phyloP scores from a whole-genome alignment of 108 stramenopile genomes.

The Cylindrotheca closterium region DNA sequence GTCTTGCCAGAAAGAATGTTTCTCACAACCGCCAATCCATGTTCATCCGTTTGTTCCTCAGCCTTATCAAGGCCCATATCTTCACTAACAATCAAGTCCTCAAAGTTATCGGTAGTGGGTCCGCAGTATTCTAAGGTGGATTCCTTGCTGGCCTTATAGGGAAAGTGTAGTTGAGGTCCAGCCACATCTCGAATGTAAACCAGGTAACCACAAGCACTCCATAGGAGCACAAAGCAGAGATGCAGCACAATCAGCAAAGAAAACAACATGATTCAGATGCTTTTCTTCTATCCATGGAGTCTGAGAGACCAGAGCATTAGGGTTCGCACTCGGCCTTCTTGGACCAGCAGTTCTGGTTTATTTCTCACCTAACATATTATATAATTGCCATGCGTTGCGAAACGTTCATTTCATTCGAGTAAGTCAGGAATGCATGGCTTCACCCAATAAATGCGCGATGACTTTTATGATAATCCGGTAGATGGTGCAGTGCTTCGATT shows the following conservation, averaged over 20 bases:
- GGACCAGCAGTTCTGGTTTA: no score
- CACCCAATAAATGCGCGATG: no score
- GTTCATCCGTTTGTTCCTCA: not conserved
- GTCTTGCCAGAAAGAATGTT: not conserved
- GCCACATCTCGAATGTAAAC: not conserved
- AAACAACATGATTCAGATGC: not conserved
- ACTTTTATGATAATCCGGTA: no score
- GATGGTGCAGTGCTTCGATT: no score
- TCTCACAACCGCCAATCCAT: conserved; percentile 23
- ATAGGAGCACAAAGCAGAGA: not conserved
- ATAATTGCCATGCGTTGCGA: no score
- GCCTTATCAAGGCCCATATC: not conserved
- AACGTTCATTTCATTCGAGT: no score
- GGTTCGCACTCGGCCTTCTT: no score
- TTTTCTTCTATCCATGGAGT: no score
- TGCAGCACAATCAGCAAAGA: not conserved
- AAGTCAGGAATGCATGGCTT: no score
- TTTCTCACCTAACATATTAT: no score
- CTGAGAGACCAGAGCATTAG: no score
- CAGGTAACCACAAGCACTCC: not conserved
- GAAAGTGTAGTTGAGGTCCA: not conserved
- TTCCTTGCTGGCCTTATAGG: not conserved
- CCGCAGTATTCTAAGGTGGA: not conserved
- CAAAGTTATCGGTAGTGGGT: not conserved
- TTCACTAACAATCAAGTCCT: not conserved